Percentiles rank a stretch among this genome's conserved stretches.
phyloP scores from a whole-genome alignment of 768 basidiomycete species.

The Boletus insuetus region DNA sequence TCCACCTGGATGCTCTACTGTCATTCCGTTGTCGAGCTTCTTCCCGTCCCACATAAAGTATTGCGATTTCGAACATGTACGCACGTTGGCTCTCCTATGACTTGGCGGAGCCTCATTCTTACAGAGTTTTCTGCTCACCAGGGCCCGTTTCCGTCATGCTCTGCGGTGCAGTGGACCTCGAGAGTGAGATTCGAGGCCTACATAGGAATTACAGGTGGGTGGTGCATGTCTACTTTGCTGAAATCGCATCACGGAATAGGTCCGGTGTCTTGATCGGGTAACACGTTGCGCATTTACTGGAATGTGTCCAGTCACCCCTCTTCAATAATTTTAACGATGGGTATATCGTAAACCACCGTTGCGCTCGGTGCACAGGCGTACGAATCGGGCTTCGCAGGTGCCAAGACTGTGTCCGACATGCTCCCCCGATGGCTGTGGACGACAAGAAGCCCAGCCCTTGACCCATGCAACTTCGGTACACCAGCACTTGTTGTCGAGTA shows the following conservation, averaged over 20 bases:
- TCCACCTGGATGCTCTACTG: conserved; percentile 8
- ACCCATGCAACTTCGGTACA: conserved; percentile 21
- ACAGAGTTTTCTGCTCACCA: conserved; percentile 9
- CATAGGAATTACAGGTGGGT: conserved; percentile 24
- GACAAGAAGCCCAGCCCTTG: conserved; percentile 21
- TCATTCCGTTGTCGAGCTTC: conserved; percentile 11
- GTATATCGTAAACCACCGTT: conserved; percentile 21
- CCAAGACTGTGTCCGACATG: conserved; percentile 10
- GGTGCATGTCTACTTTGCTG: conserved; percentile 19
- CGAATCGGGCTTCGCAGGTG: conserved; percentile 17
- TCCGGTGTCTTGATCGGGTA: conserved; percentile 15
- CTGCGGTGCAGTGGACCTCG: conserved; percentile 19
- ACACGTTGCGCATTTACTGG: conserved; percentile 29
- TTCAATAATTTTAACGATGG: conserved; percentile 10
- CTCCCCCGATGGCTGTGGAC: conserved; percentile 12
- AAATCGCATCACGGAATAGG: conserved; percentile 11
- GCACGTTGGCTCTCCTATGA: conserved; percentile 21
- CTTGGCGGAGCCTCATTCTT: conserved; percentile 18
- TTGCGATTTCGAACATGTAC: conserved; percentile 18
- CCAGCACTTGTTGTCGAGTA: conserved; percentile 1
- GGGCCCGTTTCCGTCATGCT: conserved; percentile 17
- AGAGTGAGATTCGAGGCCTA: conserved; percentile 15
- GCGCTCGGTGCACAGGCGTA: conserved; percentile 8
- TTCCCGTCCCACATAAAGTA: conserved; percentile 20
- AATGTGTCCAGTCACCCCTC: conserved; percentile 11